Evolutionary conservation across 306 rosid species (phyloP), one percentile per base, ranked within the genome.

Genomic region (Prunus kanzakura): DNA sequence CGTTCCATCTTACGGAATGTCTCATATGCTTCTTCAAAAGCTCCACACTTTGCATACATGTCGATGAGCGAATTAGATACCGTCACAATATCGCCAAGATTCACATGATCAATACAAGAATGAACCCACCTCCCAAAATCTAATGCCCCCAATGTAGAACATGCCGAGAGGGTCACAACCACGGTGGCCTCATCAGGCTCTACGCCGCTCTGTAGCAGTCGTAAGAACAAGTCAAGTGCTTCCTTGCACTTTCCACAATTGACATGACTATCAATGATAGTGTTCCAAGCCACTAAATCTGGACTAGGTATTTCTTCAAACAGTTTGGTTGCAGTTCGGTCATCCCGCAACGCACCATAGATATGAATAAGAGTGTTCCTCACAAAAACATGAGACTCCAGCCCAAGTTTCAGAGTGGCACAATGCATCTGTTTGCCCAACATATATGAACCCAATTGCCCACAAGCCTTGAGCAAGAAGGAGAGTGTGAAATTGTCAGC

Each of bases 41-140:
- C 91, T 67, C 98, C 98, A 35, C 98, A 89, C 80, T 91, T 89
- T 1, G 90, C 89, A 25, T 89, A 93, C 93, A 93, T 89, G 84
- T 84, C 91, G 38, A 91, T 82, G 5, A 93, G 84, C 4, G 93
- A 86, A 83, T 91, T 93, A 4, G 56, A 81, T 18, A 89, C 88
- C 0, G 84, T 38, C 47, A 70, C 74, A 77, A 52, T 64, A 3
- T 80, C 79, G 18, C 75, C 70, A 57, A 82, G 51, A 72, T 52
- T 12, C 29, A 76, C 32, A n/a, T 29, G 55, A 45, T 74, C 64
- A 19, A 84, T 11, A 23, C 67, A 78, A 63, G 78, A 84, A 89
- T 89, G 97, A 72, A 89, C 55, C 88, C 78, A 62, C 82, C 93
- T 88, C 75, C 98, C 97, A 47, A 85, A 88, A 69, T 84, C 89